Percentiles rank a stretch among this genome's conserved stretches.
Evolutionary conservation across 208 protist genomes (phyloP).

Genomic region (Trypanosoma scelopori): DNA sequence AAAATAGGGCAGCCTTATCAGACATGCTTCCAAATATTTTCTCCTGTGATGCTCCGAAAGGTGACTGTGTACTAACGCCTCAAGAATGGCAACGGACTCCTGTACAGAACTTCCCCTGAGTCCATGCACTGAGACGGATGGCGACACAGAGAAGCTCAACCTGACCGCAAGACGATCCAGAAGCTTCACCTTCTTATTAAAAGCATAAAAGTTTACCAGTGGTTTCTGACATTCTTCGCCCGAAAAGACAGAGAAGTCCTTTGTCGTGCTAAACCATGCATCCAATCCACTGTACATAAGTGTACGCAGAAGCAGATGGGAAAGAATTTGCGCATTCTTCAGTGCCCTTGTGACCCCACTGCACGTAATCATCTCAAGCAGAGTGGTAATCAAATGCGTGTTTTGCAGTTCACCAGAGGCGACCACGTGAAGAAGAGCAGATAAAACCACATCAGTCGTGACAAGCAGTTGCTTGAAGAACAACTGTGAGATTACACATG

Average conservation of each 20-base stretch:
- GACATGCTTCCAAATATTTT: conserved; percentile 23
- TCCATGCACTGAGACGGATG: conserved; percentile 6
- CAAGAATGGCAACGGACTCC: conserved; percentile 21
- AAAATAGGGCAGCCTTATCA: conserved; percentile 17
- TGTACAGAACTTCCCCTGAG: conserved; percentile 18
- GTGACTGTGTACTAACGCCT: conserved; percentile 24
- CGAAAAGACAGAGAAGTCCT: background rate
- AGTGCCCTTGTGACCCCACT: conserved; percentile 21
- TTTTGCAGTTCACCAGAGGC: conserved; percentile 27
- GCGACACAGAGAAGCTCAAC: conserved; percentile 11
- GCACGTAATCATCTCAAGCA: conserved; percentile 28
- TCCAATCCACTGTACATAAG: conserved; percentile 19
- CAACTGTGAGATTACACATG: background rate
- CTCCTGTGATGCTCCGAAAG: conserved; percentile 9
- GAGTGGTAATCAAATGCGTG: background rate
- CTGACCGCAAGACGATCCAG: conserved; percentile 23
- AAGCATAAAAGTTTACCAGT: conserved; percentile 24
- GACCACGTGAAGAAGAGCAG: conserved; percentile 9
- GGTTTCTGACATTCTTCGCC: conserved; percentile 1
- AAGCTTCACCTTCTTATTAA: conserved; percentile 13
- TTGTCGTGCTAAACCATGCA: conserved; percentile 13
- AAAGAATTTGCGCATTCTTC: conserved; percentile 36
- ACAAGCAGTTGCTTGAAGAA: conserved; percentile 10
- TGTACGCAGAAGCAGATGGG: conserved; percentile 20
- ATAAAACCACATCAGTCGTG: conserved; percentile 16